Conservation (phyloP, 2,329 filamentous ascomycete genomes). For the Aspergillus japonicus region DNA sequence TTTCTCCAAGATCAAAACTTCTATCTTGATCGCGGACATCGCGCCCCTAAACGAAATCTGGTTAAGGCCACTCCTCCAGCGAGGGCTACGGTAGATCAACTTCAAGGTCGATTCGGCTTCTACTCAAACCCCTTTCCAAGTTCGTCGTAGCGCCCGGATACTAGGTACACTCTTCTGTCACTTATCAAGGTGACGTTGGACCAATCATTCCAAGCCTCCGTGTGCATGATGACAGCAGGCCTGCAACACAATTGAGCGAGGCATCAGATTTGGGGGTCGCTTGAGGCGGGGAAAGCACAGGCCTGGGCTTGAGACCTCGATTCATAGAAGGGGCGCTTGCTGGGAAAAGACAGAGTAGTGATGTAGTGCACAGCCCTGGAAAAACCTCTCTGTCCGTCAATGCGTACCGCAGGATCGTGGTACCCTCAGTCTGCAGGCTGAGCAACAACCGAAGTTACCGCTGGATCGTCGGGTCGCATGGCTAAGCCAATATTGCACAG, state of each 20-base stretch:
- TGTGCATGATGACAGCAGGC: neutral
- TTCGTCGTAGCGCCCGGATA: neutral
- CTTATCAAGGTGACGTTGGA: neutral
- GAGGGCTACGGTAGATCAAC: neutral
- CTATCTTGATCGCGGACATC: too few species aligned
- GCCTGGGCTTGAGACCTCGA: too few species aligned
- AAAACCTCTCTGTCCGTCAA: too few species aligned
- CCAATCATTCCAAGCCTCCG: neutral
- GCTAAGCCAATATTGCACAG: too few species aligned
- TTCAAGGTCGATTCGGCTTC: too few species aligned
- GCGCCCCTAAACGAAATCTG: neutral
- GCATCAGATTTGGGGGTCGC: neutral
- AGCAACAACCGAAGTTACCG: too few species aligned
- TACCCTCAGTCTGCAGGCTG: too few species aligned
- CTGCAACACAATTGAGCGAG: neutral
- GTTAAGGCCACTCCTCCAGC: neutral
- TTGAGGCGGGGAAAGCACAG: neutral
- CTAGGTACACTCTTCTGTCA: neutral
- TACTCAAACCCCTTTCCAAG: neutral
- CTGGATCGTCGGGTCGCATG: too few species aligned
- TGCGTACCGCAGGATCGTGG: too few species aligned
- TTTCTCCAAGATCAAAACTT: too few species aligned
- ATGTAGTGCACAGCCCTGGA: neutral
- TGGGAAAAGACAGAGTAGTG: too few species aligned
- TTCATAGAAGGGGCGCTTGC: too few species aligned